A percentile compares a stretch with the other conserved stretches of the same genome.
These are phyloP conservation scores for Aspergillus japonicus DNA, from an alignment of 2,329 filamentous ascomycete species.

Conservation along the genomic window DNA sequence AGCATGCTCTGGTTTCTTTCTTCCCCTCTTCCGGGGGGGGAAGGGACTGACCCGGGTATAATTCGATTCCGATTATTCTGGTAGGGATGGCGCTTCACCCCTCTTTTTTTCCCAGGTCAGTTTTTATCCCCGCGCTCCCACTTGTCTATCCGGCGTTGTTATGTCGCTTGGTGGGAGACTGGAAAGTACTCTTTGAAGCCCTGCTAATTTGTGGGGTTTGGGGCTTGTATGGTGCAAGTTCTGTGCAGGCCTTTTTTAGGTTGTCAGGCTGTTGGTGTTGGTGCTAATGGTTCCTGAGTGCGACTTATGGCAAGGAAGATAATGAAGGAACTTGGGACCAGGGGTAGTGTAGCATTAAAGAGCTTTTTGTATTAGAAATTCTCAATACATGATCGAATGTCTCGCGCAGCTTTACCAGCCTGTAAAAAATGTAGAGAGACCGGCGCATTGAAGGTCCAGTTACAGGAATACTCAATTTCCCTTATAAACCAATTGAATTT, in stretches of 20 bases:
- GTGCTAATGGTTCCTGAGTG: not conserved
- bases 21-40: conserved; percentile 13
- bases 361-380: too few species aligned
- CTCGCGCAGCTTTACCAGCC: too few species aligned
- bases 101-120: conserved; percentile 52
- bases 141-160: conserved; percentile 1
- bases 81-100: conserved; percentile 70
- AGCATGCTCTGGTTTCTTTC: conserved; percentile 60
- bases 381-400: too few species aligned
- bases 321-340: too few species aligned
- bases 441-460: too few species aligned
- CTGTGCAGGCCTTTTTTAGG: conserved; percentile 8
- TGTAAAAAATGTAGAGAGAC: too few species aligned
- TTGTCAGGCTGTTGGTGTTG: conserved; percentile 7
- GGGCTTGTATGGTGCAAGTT: conserved; percentile 15
- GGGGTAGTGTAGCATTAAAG: too few species aligned
- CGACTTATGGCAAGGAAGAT: not conserved
- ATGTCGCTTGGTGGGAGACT: conserved; percentile 21
- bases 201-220: conserved; percentile 39
- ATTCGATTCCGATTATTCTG: conserved; percentile 95
- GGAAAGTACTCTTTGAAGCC: conserved; percentile 15
- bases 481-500: conserved; percentile 11
- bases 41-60: conserved; percentile 50
- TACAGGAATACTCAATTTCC: too few species aligned
- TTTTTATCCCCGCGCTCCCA: conserved; percentile 26